Base-by-base conservation (phyloP, 805 yeast genomes). In the Peterozyma xylosa region DNA sequence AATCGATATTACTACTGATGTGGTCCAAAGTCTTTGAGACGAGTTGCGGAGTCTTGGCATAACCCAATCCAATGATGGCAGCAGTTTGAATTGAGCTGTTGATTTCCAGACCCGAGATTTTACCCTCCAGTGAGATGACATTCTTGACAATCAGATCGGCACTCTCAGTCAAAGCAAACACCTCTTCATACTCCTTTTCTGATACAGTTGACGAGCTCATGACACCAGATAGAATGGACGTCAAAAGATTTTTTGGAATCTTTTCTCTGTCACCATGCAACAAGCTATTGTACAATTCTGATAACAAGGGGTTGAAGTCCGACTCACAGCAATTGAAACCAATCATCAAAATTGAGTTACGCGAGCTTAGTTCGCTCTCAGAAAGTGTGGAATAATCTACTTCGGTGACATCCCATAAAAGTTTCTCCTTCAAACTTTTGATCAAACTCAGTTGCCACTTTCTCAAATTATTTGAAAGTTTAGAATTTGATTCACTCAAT, bases 181-280 rank as follows among this genome's bases (percentile, higher is more conserved):
- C 60, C 50, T 74, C 80, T 57, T 82, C 82, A 70, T 80, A 82
- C 33, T 77, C 80, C 50, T 76, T 73, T 41, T 61, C 59, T 33
- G 63, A 62, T 4, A 7, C 4, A 36, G 60, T 59, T 29, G 60
- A 56, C 32, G 78, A 62, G 3, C 68, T 58, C 10, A 71, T 59
- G 2, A 39, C 21, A 9, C 42, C 42, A 11, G 69, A 63, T 41
- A 81, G 60, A 5, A 70, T 61, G 27, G 75, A 63, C 9, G 68
- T 60, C 14, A 77, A 54, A 15, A 82, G 49, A 48, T 73, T 77
- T 41, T 63, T 64, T 2, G 89, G 86, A 35, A 80, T 66, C 0
- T 73, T 56, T 16, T 66, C 53, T 33, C 69, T 62, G 14, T 79
- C 77, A 1, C 84, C 84, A 44, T 74, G 79, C 15, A 68, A 45